Evolutionary conservation across 2,329 filamentous ascomycete species (phyloP).

Genomic region (Zasmidium angulare): DNA sequence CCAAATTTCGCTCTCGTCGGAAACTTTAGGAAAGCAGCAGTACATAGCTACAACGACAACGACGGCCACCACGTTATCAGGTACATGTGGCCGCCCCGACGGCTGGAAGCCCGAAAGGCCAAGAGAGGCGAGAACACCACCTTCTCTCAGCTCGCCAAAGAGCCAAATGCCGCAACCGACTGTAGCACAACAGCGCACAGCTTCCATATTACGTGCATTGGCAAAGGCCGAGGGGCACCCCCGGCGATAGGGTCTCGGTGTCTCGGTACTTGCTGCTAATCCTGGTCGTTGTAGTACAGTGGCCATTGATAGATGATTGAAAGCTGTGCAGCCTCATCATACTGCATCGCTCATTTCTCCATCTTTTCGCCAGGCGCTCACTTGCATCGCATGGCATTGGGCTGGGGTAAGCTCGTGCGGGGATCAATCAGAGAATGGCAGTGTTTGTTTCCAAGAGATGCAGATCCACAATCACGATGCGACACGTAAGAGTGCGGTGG

Average conservation of each 20-base stretch:
- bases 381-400: not conserved
- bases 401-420: not conserved
- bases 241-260: not conserved
- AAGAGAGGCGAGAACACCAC: not conserved
- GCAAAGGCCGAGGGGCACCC: not conserved
- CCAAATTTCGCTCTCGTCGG: too few relatives aligned
- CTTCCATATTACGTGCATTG: not conserved
- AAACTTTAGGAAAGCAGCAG: too few relatives aligned
- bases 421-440: not conserved
- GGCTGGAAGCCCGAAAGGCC: not conserved
- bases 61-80: too few relatives aligned
- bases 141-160: not conserved
- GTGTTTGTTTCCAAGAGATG: not conserved
- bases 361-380: not conserved
- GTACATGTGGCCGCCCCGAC: too few relatives aligned
- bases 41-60: too few relatives aligned
- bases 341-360: not conserved
- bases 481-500: not conserved
- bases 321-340: not conserved
- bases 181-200: not conserved
- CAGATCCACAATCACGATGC: not conserved
- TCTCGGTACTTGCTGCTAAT: not conserved
- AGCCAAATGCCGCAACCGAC: not conserved
- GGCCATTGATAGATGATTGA: not conserved
- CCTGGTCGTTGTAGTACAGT: not conserved